Base-by-base conservation (phyloP, 2,329 filamentous ascomycete genomes). In the Monosporascus ibericus region DNA sequence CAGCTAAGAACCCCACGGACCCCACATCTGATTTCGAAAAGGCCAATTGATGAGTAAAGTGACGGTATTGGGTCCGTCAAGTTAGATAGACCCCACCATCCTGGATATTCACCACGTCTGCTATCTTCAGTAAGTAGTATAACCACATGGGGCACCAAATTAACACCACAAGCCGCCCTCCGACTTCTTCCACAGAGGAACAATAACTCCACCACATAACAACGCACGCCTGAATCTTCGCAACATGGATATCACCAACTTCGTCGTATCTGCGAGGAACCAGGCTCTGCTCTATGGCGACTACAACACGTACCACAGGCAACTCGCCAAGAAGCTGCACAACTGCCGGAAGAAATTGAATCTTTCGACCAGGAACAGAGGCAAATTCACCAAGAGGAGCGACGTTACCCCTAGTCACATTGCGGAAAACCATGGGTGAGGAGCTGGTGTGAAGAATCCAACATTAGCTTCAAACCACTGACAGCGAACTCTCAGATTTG, bases 191-290 rank as follows among this genome's bases (percentile, higher is more conserved):
- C 30, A 14, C 30, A 34, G 11, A 11, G 9, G 30, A 34, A 34
- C 30, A 34, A 34, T 34, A 34, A 34, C 30, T 34, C 11, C 11
- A 34, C 30, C 30, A 14, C 30, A 14, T 11, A 34, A 34, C 14
- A 34, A 14, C 30, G 5, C 30, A 14, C 9, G 5, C 30, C 30
- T 34, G 30, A 14, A 34, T 34, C 5, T 14, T 34, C 9, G 11
- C 42, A 7, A 8, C 56, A 96, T 97, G 92, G 90, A 96, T 59
- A 90, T 97, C 71, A 97, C 94, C 52, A 83, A 83, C 61, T 92
- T 90, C 59, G 76, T 97, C 61, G 81, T 91, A 65, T 83, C 85
- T 50, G 85, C 87, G 59, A 81, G 94, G 58, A 88, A 95, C 68
- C 82, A 88, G 64, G 90, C 90, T 38, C 85, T 96, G 49, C 81